Base-by-base conservation (phyloP, 257 asterid genomes). In the Ehretia macrophylla region DNA sequence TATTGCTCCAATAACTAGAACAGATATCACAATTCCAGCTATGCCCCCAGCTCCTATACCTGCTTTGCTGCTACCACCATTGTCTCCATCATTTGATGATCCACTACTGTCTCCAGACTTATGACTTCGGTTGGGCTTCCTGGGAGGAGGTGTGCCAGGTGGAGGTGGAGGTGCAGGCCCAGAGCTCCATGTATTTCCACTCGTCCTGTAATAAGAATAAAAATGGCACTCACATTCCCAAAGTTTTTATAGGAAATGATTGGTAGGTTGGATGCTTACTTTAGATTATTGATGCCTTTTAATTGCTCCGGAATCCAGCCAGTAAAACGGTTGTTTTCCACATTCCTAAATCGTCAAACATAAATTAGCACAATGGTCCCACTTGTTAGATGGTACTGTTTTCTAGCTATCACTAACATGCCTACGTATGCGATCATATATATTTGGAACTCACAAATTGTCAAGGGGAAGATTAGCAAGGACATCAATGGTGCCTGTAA, bases 131-230 rank as follows among this genome's bases (percentile, higher is more conserved):
- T 39, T 68, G 55, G 92, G 90, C 51, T 74, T 79, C 74, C 62
- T 62, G 73, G 85, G 84, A 10, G 98, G 87, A 45, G 96, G 98
- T 32, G 96, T 79, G 71, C 98, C 96, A 32, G 96, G 98, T 20
- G 98, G 98, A 44, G 98, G 94, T 55, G 98, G 94, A 58, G 95
- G 95, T 18, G 96, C 99, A n/a, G 99, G 80, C 66, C 95, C 97
- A 0, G 81, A 46, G 71, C 64, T 78, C 79, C 92, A 85, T 14
- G 80, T 74, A 74, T 92, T 92, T 54, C 96, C 97, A 57, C 72
- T 77, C 8, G 83, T 49, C 62, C 99, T 92, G 85, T 60, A 20
- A 55, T 57, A 57, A 32, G 21, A 66, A 65, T 23, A 32, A 65
- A 53, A 64, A 64, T 14, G 44, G 64, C 8, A 64, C 37, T 55